A percentile compares a stretch with the other conserved stretches of the same genome.
Evolutionary conservation across 805 yeast species (phyloP).

Genomic region (Ascoidea rubescens): DNA sequence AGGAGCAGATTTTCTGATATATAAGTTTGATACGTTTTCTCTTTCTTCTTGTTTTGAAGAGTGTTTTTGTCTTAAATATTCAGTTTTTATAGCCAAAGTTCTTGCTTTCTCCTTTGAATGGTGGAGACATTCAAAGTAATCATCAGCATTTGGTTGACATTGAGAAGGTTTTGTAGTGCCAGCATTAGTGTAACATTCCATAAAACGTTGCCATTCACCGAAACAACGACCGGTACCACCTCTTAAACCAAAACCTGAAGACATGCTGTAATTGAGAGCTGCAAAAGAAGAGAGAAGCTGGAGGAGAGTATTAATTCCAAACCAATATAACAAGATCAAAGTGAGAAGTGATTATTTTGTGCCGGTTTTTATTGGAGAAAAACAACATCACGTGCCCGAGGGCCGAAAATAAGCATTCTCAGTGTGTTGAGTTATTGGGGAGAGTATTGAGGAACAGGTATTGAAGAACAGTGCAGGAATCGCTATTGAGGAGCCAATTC

Average conservation of each 20-base stretch:
- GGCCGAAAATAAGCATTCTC: too few relatives aligned
- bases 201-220: slow-evolving; percentile 29
- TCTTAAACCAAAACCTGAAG: slow-evolving; percentile 24
- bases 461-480: too few relatives aligned
- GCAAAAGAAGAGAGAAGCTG: too few relatives aligned
- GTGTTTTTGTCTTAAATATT: slow-evolving; percentile 8
- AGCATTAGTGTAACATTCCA: slow-evolving; percentile 30
- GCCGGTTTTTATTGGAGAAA: too few relatives aligned
- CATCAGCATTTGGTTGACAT: slow-evolving; percentile 29
- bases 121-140: slow-evolving; percentile 35
- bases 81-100: slow-evolving; percentile 14
- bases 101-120: slow-evolving; percentile 28
- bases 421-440: too few relatives aligned
- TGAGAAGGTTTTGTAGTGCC: slow-evolving; percentile 20
- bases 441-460: too few relatives aligned
- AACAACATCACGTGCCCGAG: too few relatives aligned
- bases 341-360: too few relatives aligned
- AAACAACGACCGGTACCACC: slow-evolving; percentile 35
- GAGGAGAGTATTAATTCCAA: too few relatives aligned
- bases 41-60: slow-evolving; percentile 1
- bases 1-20: slow-evolving; percentile 11
- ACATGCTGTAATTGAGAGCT: slow-evolving; percentile 11
- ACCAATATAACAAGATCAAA: too few relatives aligned
- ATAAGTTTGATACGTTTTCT: slow-evolving; percentile 6
- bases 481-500: too few relatives aligned